These are phyloP conservation scores for Venturia carpophila DNA, from an alignment of 2,329 filamentous ascomycete species.

Conservation along the genomic window DNA sequence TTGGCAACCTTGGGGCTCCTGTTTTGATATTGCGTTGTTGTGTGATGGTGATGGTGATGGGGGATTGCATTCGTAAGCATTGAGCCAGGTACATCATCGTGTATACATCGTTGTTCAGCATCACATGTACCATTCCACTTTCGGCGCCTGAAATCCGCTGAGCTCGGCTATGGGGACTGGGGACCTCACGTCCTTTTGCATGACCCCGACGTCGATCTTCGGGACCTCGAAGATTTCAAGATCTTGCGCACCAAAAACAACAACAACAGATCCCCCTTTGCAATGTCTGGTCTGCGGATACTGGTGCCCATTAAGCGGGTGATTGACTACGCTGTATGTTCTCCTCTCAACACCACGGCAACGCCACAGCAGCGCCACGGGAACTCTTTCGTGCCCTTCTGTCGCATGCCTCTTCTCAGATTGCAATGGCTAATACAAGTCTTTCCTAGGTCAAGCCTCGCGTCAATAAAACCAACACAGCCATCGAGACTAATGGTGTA, in stretches of 20 bases:
- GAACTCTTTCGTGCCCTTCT: slow-evolving; percentile 13
- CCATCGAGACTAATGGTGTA: slow-evolving; percentile 82
- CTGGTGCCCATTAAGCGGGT: slow-evolving; percentile 51
- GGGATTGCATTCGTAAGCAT: no score
- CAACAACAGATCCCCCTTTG: not conserved
- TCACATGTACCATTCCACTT: no score
- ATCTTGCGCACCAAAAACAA: no score
- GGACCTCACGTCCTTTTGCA: not conserved
- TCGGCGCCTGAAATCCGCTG: not conserved
- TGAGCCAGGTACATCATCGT: no score
- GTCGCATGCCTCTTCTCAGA: slow-evolving; percentile 3
- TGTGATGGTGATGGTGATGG: no score
- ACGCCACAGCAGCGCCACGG: not conserved
- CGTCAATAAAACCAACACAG: slow-evolving; percentile 67
- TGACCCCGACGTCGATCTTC: not conserved
- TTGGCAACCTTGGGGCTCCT: no score
- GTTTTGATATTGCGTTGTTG: no score
- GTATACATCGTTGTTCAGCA: no score
- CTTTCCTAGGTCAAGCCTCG: slow-evolving; percentile 55
- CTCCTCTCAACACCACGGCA: not conserved
- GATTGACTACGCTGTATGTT: slow-evolving; percentile 49
- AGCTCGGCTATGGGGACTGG: not conserved
- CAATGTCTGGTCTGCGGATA: slow-evolving; percentile 44
- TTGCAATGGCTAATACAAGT: slow-evolving; percentile 16
- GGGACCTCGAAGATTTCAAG: no score